Base-by-base conservation (phyloP, 139 green algal species). In the Chlorella ohadii region DNA sequence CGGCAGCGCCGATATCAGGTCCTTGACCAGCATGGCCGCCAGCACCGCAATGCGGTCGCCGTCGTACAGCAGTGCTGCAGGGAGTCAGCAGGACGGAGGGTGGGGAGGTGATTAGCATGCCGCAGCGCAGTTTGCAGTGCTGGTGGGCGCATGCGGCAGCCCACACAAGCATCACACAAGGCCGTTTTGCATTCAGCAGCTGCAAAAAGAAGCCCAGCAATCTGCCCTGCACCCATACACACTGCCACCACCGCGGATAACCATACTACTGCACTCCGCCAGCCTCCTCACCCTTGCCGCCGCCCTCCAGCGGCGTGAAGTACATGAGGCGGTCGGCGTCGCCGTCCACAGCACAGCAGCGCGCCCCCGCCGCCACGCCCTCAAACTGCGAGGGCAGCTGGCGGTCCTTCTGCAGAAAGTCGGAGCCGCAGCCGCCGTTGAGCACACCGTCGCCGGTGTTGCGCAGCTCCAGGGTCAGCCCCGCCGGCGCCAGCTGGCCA, bases 271-370 rank as follows among this genome's bases (percentile, higher is more conserved):
- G 9, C 44, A 51, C 44, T 51, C 44, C 44, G 73, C 73, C 73
- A 27, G 31, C n/a, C 20, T 6, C 57, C 34, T 17, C 36, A 71
- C 57, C 76, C 25, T 72, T 41, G 34, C 23, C 65, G 56, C 57
- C 31, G 11, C 84, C 67, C 34, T 70, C 44, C 70, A 81, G 47
- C 0, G 66, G 85, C 31, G 81, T 89, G 78, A 98, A 99, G 91
- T 96, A 99, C 15, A 99, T 94, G n/a, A 99, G 74, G 0, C 97
- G 91, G 88, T 99, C 97, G 5, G 95, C 95, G 88, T 99, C 97
- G 63, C 97, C 97, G 72, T 99, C 97, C 4, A 99, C 57, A 85
- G 88, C 93, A 39, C 51, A 70, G 86, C 78, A 85, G 41, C 82
- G 72, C 28, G 51, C 73, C 22, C 79, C 85, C 1, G 77, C 47